phyloP scores from a whole-genome alignment of 192 early-diverging fungal genomes.

The Umbelopsis ramanniana region DNA sequence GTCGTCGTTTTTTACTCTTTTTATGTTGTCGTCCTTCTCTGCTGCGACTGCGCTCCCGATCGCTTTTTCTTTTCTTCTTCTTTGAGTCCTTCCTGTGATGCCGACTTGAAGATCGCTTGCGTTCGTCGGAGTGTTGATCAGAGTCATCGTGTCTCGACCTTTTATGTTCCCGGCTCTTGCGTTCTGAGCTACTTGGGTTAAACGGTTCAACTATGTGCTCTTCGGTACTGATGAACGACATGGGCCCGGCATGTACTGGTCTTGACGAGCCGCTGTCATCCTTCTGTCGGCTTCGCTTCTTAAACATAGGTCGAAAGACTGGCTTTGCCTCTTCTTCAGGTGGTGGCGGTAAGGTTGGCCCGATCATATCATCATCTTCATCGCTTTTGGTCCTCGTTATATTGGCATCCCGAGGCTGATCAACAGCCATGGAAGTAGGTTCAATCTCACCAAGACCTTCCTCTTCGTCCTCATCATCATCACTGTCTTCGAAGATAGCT shows the following conservation, averaged over 20 bases:
- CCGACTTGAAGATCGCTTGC: not conserved
- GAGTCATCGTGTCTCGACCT: not conserved
- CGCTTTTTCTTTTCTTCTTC: slow-evolving; percentile 11
- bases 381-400: not conserved
- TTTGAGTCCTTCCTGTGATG: not conserved
- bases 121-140: not conserved
- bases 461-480: slow-evolving; percentile 54
- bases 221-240: slow-evolving; percentile 14
- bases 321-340: slow-evolving; percentile 15
- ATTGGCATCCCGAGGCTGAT: not conserved
- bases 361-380: slow-evolving; percentile 20
- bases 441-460: not conserved
- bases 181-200: not conserved
- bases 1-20: slow-evolving; percentile 16
- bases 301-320: slow-evolving; percentile 44
- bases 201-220: slow-evolving; percentile 10
- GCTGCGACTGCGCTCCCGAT: not conserved
- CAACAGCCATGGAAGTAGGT: not conserved
- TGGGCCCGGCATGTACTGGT: not conserved
- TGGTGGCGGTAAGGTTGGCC: slow-evolving; percentile 1
- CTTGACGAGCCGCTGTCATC: not conserved
- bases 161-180: not conserved
- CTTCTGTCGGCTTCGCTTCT: slow-evolving; percentile 3
- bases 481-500: slow-evolving; percentile 73
- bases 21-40: slow-evolving; percentile 1